A percentile compares a stretch with the other conserved stretches of the same genome.
These are phyloP conservation scores for Cardamine resedifolia DNA, from an alignment of 345 rosid genomes.

Conservation along the genomic window DNA sequence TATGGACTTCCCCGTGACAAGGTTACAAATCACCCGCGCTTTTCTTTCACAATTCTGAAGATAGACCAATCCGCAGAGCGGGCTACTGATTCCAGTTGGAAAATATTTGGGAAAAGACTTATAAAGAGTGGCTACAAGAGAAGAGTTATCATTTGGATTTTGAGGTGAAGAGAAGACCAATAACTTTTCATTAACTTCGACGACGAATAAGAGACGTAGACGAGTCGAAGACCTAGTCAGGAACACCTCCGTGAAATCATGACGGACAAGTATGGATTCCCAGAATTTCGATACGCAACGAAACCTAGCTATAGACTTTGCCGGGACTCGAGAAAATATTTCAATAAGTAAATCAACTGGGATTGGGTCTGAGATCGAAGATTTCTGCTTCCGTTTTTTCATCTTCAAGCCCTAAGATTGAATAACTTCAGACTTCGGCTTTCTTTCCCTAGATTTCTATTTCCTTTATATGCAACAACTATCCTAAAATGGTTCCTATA, in stretches of 20 bases:
- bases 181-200: neutral
- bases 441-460: too few relatives aligned
- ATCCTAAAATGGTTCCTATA: too few relatives aligned
- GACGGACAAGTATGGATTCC: neutral
- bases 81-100: neutral
- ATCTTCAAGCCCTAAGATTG: too few relatives aligned
- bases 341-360: neutral
- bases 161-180: neutral
- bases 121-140: conserved; percentile 10
- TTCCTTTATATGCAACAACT: too few relatives aligned
- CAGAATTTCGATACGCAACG: neutral
- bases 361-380: neutral
- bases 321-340: neutral
- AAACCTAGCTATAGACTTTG: neutral
- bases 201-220: neutral
- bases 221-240: neutral
- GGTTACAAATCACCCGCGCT: neutral
- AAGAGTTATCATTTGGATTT: neutral
- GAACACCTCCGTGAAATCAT: neutral
- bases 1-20: neutral
- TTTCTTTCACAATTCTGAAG: neutral
- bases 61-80: neutral
- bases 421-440: too few relatives aligned
- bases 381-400: too few relatives aligned
- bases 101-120: neutral